Base-by-base conservation (phyloP, 106 monocot species). In the Allium cepa region DNA sequence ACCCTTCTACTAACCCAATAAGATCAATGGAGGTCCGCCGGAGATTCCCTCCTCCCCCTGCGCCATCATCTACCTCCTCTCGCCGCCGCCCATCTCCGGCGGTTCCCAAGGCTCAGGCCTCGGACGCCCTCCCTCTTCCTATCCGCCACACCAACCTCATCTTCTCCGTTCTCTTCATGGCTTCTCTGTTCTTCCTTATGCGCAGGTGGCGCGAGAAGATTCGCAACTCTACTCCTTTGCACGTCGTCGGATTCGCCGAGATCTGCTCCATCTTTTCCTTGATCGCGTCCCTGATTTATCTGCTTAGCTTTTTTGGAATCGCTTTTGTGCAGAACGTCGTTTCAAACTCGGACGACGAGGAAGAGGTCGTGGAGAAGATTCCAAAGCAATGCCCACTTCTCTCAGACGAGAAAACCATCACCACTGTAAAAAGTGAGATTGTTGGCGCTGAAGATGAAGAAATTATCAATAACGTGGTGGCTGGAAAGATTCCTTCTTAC, bases 241-340 rank as follows among this genome's bases (percentile, higher is more conserved):
- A 83, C 69, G 53, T 81, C 46, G 69, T 90, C 70, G 75, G 77
- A 50, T 63, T 84, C 36, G 13, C 73, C 10, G 94, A 94, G 62
- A 79, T 87, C 62, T 15, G 69, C 46, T 82, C 84, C 68, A 67
- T 89, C 14, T 70, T 90, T 62, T 72, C 82, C 75, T 67, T 86
- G 62, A 72, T 90, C 60, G 81, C 80, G 16, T 90, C 94, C 69
- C 62, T 94, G 73, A 75, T 84, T 53, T 90, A 90, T 71, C 84
- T 94, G 58, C 68, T 89, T 78, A 74, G 73, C 69, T 90, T 90
- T 80, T 87, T 80, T 66, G 86, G 86, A 65, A 82, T 90, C 79
- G 72, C 73, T 22, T 76, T 82, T 63, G 82, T 87, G 61, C 89
- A 87, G 57, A 63, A 81, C 49, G 57, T 75, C 66, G 62, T 90